Base-by-base conservation (phyloP, 768 basidiomycete genomes). In the Tricholoma saponaceum region DNA sequence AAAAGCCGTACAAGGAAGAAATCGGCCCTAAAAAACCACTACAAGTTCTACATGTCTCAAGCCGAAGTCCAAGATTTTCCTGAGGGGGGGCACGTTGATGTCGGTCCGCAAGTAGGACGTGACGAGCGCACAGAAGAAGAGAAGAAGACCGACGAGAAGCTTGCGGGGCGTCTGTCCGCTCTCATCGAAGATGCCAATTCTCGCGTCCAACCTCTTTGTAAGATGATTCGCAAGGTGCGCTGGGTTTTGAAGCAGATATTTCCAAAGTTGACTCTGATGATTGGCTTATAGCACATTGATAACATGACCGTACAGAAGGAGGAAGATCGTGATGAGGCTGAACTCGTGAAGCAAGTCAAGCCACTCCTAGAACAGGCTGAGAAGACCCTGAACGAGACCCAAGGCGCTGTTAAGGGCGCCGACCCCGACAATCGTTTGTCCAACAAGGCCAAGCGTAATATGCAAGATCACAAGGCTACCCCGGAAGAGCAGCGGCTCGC, bases 401-500 rank as follows among this genome's bases (percentile, higher is more conserved):
- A 70, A 43, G 74, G 75, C 13, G 64, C 68, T 20, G 58, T 75
- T 44, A 67, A 64, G 12, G 75, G 74, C 10, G 71, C 74, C 5
- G 75, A 76, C 54, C 75, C 74, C 12, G 72, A 74, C 23, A 69
- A 71, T 33, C 67, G 68, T 16, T 56, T 74, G 28, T 63, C 67
- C 28, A 71, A 73, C 59, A 67, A 66, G 50, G 73, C 74, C 10
- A 69, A 70, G 58, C 63, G 72, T 14, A 70, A 73, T 51, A 63
- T 64, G 61, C 64, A 68, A 30, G 72, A 74, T 44, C 75, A 74
- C 58, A 70, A 66, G 35, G 75, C 75, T 9, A 66, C 73, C 0
- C 70, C 72, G 2, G 69, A 74, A 43, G 75, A 76, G 46, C 72
- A 75, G 51, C 67, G 74, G 7, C 70, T 76, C 39, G 73, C 73